Evolutionary conservation across 2,329 filamentous ascomycete genomes (phyloP), one percentile per base, ranked within the genome.

Genomic region (Penicillium sp.): DNA sequence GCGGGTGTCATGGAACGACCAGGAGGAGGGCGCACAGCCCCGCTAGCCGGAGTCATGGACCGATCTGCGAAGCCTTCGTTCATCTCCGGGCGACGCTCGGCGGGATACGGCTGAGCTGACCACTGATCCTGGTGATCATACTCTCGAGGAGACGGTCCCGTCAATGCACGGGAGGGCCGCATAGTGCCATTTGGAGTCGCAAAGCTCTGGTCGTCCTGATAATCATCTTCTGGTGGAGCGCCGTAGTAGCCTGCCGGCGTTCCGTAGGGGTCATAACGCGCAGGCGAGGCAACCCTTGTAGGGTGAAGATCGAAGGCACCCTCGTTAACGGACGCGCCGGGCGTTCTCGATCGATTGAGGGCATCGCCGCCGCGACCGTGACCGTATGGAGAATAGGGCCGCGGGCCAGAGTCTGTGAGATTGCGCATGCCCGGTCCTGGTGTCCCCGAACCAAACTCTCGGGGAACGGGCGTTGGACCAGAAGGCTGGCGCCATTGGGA

Each of bases 401-500:
- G 55, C 6, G 49, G 47, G 25, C 32, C 47, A 0, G 49, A 43
- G 4, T 53, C 60, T 38, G 52, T 61, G 47, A 51, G 43, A 36
- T 47, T 60, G 41, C 43, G 62, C 54, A 57, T 56, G 28, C 48
- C 51, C 29, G 53, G 26, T 12, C 42, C 49, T 2, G 55, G 52
- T 6, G 44, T 53, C 25, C 54, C 54, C 13, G 51, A 50, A 28
- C 45, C 54, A 25, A 52, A 27, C 5, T 56, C 58, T 9, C 64
- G 62, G 39, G 56, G 40, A 18, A 50, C 55, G 33, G 59, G 55
- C 29, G 61, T 61, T 11, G 59, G 58, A n/a, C 55, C 59, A 32
- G 63, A 54, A 2, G 56, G 54, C 24, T 50, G 46, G 34, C 57
- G 63, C 29, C 57, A 53, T 45, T 64, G 60, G 13, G 58, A 55